Evolutionary conservation across 257 asterid genomes (phyloP).

Genomic region (Eustoma russellianum): DNA sequence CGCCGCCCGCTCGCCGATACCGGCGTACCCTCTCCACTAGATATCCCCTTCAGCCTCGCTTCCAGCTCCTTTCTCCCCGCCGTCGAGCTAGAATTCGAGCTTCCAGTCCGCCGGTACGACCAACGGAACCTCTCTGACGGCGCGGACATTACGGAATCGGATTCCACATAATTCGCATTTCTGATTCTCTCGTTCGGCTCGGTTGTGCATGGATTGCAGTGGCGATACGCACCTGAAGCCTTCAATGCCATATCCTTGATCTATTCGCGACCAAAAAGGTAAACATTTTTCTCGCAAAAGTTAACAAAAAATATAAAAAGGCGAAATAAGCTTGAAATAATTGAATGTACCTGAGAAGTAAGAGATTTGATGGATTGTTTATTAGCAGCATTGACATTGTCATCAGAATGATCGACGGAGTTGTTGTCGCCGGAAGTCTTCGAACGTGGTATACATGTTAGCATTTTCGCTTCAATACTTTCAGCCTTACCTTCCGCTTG

Average conservation of each 20-base stretch:
- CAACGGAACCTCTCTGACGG: slow-evolving; percentile 66
- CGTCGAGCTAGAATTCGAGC: slow-evolving; percentile 50
- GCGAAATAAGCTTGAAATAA: not conserved
- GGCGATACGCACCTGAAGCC: slow-evolving; percentile 91
- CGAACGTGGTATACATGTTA: slow-evolving; percentile 89
- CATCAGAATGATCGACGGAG: slow-evolving; percentile 30
- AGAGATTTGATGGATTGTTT: slow-evolving; percentile 57
- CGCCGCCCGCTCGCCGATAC: slow-evolving; percentile 89
- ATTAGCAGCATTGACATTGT: slow-evolving; percentile 27
- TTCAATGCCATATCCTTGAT: slow-evolving; percentile 93
- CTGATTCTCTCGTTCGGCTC: slow-evolving; percentile 30
- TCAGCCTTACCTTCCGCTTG: not conserved
- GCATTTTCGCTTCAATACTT: slow-evolving; percentile 35
- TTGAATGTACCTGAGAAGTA: slow-evolving; percentile 58
- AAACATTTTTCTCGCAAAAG: not conserved
- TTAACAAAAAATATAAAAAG: not conserved
- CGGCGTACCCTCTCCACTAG: slow-evolving; percentile 90
- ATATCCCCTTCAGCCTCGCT: slow-evolving; percentile 81
- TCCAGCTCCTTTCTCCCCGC: slow-evolving; percentile 89
- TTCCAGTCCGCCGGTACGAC: slow-evolving; percentile 80
- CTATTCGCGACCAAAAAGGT: slow-evolving; percentile 17
- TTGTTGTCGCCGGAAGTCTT: slow-evolving; percentile 57
- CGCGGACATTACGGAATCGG: slow-evolving; percentile 33
- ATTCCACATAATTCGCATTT: slow-evolving; percentile 33
- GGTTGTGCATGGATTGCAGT: slow-evolving; percentile 66